These are phyloP conservation scores for Aureobasidium subglaciale DNA, from an alignment of 2,329 filamentous ascomycete species.

Conservation along the genomic window DNA sequence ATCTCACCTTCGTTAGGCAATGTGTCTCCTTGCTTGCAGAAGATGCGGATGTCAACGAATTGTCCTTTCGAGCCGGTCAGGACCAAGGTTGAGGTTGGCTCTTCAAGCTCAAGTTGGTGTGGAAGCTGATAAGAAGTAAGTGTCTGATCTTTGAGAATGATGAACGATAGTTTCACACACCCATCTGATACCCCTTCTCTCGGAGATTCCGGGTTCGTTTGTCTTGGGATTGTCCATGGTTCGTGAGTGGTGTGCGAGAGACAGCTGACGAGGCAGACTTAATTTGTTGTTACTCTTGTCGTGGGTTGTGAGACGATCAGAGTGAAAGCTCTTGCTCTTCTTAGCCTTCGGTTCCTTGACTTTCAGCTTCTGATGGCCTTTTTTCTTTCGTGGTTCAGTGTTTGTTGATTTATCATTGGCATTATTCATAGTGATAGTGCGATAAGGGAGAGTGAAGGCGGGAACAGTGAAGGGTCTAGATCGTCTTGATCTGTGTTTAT, in stretches of 20 bases:
- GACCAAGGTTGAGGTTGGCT: constrained; percentile 59
- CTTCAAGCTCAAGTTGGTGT: constrained; percentile 40
- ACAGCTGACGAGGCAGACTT: neutral
- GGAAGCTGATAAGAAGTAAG: constrained; percentile 3
- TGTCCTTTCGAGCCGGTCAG: constrained; percentile 51
- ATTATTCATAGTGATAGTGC: neutral
- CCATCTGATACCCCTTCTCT: constrained; percentile 11
- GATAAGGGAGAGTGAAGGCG: neutral
- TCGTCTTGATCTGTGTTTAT: neutral
- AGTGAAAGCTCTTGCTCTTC: neutral
- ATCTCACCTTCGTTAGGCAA: constrained; percentile 21
- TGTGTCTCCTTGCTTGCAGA: constrained; percentile 21
- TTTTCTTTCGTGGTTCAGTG: neutral
- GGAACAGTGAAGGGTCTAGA: neutral
- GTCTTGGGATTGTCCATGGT: neutral
- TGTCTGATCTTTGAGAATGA: neutral
- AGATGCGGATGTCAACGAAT: constrained; percentile 57
- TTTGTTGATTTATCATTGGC: neutral
- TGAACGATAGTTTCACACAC: neutral
- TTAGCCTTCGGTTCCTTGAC: neutral
- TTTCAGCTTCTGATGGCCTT: no score
- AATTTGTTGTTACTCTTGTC: neutral
- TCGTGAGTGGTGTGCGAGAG: neutral
- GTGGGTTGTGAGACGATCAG: no score
- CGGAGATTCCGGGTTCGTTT: constrained; percentile 1